Base-by-base conservation (phyloP, 345 rosid genomes). In the Brassica juncea region DNA sequence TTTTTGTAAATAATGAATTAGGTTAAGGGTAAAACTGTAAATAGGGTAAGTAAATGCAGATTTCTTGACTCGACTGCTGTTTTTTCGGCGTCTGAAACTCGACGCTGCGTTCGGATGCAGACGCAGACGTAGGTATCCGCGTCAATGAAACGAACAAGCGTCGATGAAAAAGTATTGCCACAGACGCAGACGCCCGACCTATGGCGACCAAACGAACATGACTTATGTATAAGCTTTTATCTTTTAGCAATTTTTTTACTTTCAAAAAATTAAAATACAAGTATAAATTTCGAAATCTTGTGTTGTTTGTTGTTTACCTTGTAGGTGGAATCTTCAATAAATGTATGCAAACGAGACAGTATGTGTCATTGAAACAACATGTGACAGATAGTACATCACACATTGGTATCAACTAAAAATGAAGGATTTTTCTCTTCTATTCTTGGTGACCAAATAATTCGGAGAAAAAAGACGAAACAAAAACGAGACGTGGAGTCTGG, bases 401-500 rank as follows among this genome's bases (percentile, higher is more conserved):
- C 68, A 73, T 27, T 57, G 28, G 32, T 28, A 16, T 9, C 8
- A 54, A 59, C 66, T 30, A 54, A 57, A 52, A n/a, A 35, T 66
- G 65, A 63, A 2, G 12, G 54, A 72, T n/a, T n/a, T 19, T 6
- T 6, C 21, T 52, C 11, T 9, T 15, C 5, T n/a, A 12, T 62
- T 28, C 6, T 19, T 23, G 3, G 44, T 8, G 27, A 34, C 1
- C 34, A 59, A 65, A 34, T 63, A 66, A 55, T 66, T 42, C 19
- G 8, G 57, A 25, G 74, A 47, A 27, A 49, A 37, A 11, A 49
- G 34, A 39, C 19, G 58, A 15, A 15, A 15, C 16, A 54, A 30
- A 52, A 58, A 72, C 30, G 78, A 79, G 82, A 79, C 82, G 78
- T 79, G 78, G 70, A 68, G 73, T 73, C 16, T 68, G 70, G 64